Base-by-base conservation (phyloP, 352 stramenopile species). In the Phytophthora aleatoria region DNA sequence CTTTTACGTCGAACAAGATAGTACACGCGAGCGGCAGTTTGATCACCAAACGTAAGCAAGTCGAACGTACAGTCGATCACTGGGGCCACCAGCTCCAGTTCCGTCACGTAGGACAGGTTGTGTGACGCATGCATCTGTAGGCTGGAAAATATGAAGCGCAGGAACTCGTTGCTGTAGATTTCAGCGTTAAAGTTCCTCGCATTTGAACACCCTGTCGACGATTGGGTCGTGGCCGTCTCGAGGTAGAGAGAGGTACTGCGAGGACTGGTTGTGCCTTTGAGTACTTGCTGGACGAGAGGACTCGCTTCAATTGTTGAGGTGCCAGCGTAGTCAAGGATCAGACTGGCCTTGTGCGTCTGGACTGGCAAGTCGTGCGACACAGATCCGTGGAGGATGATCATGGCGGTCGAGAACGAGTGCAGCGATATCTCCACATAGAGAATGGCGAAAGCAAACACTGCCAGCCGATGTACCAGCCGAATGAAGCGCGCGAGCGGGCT, bases 11-110 rank as follows among this genome's bases (percentile, higher is more conserved):
- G 70, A 5, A 66, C 48, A 1, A 78, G 36, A 38, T 79, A 82
- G 24, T 64, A 76, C 2, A 77, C 48, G 5, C 64, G 52, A 15
- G 66, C 51, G 24, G 44, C 15, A 11, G 56, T 69, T 6, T 4
- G 24, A 42, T 76, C 69, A 2, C 53, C 55, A 15, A 15, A 30
- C 12, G 58, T 16, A 12, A 76, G 13, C 33, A 65, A 24, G n/a
- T 54, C 16, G 12, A 70, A 73, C 10, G 61, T 57, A 50, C 75
- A 83, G 52, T 81, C 75, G 16, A 83, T 67, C 6, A 87, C 42
- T 1, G 78, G 78, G 3, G 52, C 38, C 2, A 87, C 57, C 13
- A 87, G 41, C n/a, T 84, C 73, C 30, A 62, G 51, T 0, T 68
- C 26, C 9, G 57, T 54, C 30, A 79, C 50, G 13, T 68, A 67